Evolutionary conservation across 306 rosid species (phyloP).

Genomic region (Vigna unguiculata): DNA sequence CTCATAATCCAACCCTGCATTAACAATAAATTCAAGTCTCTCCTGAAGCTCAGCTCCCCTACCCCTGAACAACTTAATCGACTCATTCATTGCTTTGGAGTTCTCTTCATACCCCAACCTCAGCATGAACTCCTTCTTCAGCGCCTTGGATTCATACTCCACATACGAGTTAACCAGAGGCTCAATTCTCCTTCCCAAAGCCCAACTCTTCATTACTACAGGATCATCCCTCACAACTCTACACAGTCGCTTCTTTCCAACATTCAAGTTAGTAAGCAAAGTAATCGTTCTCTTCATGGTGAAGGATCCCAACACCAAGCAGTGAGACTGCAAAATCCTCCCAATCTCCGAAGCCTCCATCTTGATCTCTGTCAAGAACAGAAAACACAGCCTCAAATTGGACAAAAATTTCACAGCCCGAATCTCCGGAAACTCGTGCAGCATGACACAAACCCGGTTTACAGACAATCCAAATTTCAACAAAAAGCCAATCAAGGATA

Average conservation of each 20-base stretch:
- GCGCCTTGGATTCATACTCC: slow-evolving; percentile 29
- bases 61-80: slow-evolving; percentile 64
- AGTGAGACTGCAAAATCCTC: slow-evolving; percentile 57
- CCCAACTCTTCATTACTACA: slow-evolving; percentile 64
- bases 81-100: slow-evolving; percentile 55
- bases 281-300: slow-evolving; percentile 61
- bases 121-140: slow-evolving; percentile 67
- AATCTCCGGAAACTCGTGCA: slow-evolving; percentile 66
- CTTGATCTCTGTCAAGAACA: slow-evolving; percentile 61
- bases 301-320: slow-evolving; percentile 64
- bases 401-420: slow-evolving; percentile 52
- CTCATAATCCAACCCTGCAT: slow-evolving; percentile 65
- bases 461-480: slow-evolving; percentile 63
- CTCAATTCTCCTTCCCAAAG: slow-evolving; percentile 54
- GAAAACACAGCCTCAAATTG: slow-evolving; percentile 62
- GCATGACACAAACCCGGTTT: slow-evolving; percentile 54
- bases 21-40: slow-evolving; percentile 73
- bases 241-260: slow-evolving; percentile 69
- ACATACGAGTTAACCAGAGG: slow-evolving; percentile 51
- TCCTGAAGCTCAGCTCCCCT: slow-evolving; percentile 83
- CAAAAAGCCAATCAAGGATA: slow-evolving; percentile 63
- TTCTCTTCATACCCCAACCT: slow-evolving; percentile 63
- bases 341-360: slow-evolving; percentile 67
- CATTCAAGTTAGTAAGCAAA: slow-evolving; percentile 58
- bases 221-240: slow-evolving; percentile 67